These are phyloP conservation scores for Cryptococcus sp. DNA, from an alignment of 1,284 basidiomycete species.

Conservation along the genomic window DNA sequence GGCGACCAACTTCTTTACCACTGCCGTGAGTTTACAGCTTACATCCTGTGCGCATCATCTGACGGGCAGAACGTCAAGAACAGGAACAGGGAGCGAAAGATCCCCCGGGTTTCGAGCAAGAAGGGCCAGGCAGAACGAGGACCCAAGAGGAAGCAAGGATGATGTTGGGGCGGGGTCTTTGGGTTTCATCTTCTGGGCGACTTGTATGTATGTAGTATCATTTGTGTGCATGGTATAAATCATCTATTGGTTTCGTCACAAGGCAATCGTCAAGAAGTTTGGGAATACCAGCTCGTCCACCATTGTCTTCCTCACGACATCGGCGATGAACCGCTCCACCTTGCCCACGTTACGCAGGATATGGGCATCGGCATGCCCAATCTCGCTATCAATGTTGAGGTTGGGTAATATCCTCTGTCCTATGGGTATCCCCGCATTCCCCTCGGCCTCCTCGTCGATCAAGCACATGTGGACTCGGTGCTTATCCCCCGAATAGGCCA, in stretches of 20 bases:
- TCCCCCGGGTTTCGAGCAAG: slow-evolving; percentile 28
- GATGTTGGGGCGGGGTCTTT: not conserved
- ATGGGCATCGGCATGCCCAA: slow-evolving; percentile 93
- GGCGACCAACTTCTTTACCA: slow-evolving; percentile 84
- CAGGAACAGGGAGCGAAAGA: slow-evolving; percentile 54
- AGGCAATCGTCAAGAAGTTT: slow-evolving; percentile 74
- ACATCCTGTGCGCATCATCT: not conserved
- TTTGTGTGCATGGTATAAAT: slow-evolving; percentile 1
- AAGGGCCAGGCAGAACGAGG: slow-evolving; percentile 11
- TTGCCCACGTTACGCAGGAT: slow-evolving; percentile 94
- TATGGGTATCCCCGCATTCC: slow-evolving; percentile 47
- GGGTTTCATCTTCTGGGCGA: not conserved
- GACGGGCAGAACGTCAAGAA: slow-evolving; percentile 70
- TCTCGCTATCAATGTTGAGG: slow-evolving; percentile 93
- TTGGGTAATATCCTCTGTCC: slow-evolving; percentile 81
- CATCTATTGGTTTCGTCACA: slow-evolving; percentile 16
- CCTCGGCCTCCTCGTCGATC: not conserved
- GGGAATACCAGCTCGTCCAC: slow-evolving; percentile 92
- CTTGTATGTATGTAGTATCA: slow-evolving; percentile 2
- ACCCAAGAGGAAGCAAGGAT: slow-evolving; percentile 5
- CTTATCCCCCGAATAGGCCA: slow-evolving; percentile 80
- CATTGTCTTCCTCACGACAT: slow-evolving; percentile 87
- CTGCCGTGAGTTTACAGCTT: slow-evolving; percentile 43
- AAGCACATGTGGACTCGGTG: slow-evolving; percentile 80
- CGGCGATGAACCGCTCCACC: slow-evolving; percentile 91